Evolutionary conservation across 2,329 filamentous ascomycete genomes (phyloP).

Genomic region (Teratosphaeria zuluensis): DNA sequence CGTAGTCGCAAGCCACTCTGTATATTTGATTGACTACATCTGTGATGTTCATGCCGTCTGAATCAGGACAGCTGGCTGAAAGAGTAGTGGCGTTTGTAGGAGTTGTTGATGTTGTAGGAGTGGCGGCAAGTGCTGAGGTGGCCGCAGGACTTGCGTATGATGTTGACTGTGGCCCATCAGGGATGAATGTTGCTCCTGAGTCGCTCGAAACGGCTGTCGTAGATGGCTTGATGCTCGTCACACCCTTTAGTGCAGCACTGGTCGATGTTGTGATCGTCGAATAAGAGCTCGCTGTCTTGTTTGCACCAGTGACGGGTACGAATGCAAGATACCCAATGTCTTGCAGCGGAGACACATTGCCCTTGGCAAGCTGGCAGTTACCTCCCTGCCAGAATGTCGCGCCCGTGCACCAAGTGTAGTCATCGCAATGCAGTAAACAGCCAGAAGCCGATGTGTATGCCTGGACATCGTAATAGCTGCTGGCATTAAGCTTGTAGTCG

Average conservation of each 20-base stretch:
- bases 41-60: conserved; percentile 10
- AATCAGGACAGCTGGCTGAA: conserved; percentile 9
- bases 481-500: conserved; percentile 3
- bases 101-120: conserved; percentile 7
- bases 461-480: conserved; percentile 2
- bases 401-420: conserved; percentile 12
- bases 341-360: conserved; percentile 8
- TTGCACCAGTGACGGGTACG: conserved; percentile 11
- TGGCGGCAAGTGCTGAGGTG: neutral
- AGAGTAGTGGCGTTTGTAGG: neutral
- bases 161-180: neutral
- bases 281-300: neutral
- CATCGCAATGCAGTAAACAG: conserved; percentile 5
- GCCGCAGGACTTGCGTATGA: neutral
- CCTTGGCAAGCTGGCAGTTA: conserved; percentile 17
- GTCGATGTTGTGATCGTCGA: neutral
- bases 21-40: conserved; percentile 18
- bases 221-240: neutral
- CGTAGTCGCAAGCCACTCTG: conserved; percentile 13
- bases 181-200: neutral
- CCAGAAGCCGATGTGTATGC: conserved; percentile 2
- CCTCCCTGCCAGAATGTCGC: conserved; percentile 14
- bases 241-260: neutral
- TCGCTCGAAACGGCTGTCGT: neutral
- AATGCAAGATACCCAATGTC: conserved; percentile 16